Evolutionary conservation across 495 filamentous ascomycete genomes (phyloP), one percentile per base, ranked within the genome.

Genomic region (Neurospora terricola): DNA sequence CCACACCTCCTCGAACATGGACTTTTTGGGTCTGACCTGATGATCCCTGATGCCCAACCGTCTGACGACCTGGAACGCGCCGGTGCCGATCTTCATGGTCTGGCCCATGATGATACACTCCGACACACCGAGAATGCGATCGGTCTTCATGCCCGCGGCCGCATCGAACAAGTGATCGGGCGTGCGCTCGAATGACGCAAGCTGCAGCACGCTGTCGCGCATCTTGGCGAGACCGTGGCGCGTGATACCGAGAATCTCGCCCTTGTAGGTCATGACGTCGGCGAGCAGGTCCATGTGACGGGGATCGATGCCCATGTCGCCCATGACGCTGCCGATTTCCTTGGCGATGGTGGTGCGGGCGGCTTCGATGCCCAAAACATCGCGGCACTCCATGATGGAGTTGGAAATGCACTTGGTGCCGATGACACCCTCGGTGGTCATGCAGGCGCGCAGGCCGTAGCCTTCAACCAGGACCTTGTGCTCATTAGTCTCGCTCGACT

Each of bases 251-350:
- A 97, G 88, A 0, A 98, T 92, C 75, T 98, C 95, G 69, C 96
- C 96, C 83, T 97, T 97, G 87, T 95, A 98, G 7, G 96, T 99
- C 96, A 99, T 99, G 42, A 98, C 94, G 73, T 99, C 96, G n/a
- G 96, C 95, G 18, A 99, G 88, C 9, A 99, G 88, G 80, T 98
- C 92, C 94, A 99, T 98, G 86, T 99, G 96, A 39, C 96, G 92
- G 37, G 96, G 96, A 84, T 99, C 96, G 76, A 99, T 98, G 83
- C 90, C 89, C 96, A 99, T 98, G 78, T 90, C 88, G 66, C 86
- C 88, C 94, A 97, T 97, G 78, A 97, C 94, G 27, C 81, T 81
- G 69, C 84, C 82, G 78, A 97, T 97, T 84, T 97, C 94, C 21
- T 82, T 84, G 59, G 94, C 88, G 77, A 97, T 97, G 16, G 92